Conservation (phyloP, 1,139 yeast genomes). For the Taiozyma onychis region DNA sequence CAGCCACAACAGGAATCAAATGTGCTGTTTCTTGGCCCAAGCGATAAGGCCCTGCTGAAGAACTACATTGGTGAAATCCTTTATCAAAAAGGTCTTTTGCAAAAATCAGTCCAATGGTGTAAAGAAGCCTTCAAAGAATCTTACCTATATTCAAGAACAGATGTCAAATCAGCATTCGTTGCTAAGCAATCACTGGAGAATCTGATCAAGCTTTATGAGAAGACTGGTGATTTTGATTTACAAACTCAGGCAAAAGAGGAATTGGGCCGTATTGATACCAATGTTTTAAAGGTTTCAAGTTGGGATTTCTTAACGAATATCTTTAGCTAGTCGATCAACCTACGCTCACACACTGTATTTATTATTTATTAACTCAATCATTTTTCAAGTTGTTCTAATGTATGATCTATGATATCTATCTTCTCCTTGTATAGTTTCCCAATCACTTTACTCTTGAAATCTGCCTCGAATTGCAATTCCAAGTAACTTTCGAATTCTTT, state of each 20-base stretch:
- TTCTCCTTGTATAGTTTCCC: constrained; percentile 16
- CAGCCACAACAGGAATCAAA: constrained; percentile 12
- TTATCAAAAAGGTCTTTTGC: constrained; percentile 50
- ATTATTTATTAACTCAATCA: background rate
- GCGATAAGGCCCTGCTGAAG: constrained; percentile 34
- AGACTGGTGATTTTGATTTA: constrained; percentile 12
- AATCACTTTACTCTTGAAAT: constrained; percentile 10
- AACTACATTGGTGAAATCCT: constrained; percentile 61
- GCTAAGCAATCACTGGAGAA: constrained; percentile 13
- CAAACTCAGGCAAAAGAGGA: constrained; percentile 8
- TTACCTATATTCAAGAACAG: constrained; percentile 7
- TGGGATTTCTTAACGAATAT: constrained; percentile 4
- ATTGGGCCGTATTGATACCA: constrained; percentile 4
- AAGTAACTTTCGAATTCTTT: constrained; percentile 24
- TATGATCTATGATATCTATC: constrained; percentile 18
- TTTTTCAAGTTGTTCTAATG: constrained; percentile 6
- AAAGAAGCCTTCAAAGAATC: constrained; percentile 38
- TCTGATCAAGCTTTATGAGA: constrained; percentile 11
- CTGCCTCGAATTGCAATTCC: constrained; percentile 14
- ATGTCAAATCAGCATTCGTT: constrained; percentile 12
- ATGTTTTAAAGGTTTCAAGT: constrained; percentile 1
- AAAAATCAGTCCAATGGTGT: constrained; percentile 59
- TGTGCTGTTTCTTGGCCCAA: background rate
- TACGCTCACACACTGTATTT: background rate
- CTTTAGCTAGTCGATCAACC: background rate